These are phyloP conservation scores for Strobilomyces echinocephalus DNA, from an alignment of 768 basidiomycete species.

Conservation along the genomic window DNA sequence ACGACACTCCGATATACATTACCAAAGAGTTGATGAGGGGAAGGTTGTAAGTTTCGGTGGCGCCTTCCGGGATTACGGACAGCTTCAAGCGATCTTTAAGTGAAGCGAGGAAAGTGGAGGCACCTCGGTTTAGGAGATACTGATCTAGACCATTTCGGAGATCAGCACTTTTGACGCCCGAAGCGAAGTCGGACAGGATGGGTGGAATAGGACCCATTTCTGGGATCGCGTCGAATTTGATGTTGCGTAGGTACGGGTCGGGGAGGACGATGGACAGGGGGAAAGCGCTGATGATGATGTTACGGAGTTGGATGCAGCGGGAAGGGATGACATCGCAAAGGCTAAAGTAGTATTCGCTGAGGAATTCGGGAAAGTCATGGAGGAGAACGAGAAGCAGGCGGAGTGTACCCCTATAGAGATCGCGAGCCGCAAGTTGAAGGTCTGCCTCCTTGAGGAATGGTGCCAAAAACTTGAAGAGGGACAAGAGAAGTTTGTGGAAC, in stretches of 20 bases:
- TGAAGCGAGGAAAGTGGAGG: constrained; percentile 65
- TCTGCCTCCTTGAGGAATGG: constrained; percentile 86
- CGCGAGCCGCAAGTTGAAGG: constrained; percentile 73
- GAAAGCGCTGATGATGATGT: constrained; percentile 95
- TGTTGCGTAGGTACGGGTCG: constrained; percentile 75
- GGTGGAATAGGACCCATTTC: constrained; percentile 93
- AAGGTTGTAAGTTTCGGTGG: constrained; percentile 71
- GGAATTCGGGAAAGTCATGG: constrained; percentile 98
- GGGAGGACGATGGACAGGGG: constrained; percentile 77
- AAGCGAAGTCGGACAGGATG: constrained; percentile 86
- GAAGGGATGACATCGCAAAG: constrained; percentile 91
- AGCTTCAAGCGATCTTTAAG: constrained; percentile 72
- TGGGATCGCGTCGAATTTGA: constrained; percentile 69
- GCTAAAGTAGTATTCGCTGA: constrained; percentile 94
- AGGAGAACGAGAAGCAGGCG: constrained; percentile 91
- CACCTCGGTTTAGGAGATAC: constrained; percentile 73
- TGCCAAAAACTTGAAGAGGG: constrained; percentile 90
- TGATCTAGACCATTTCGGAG: constrained; percentile 78
- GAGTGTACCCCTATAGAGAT: constrained; percentile 86
- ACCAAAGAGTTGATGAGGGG: constrained; percentile 90
- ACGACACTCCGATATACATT: constrained; percentile 93
- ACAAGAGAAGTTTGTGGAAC: constrained; percentile 90
- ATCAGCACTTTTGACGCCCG: constrained; percentile 75
- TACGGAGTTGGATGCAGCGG: constrained; percentile 92
- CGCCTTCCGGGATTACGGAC: constrained; percentile 41